Evolutionary conservation across 345 rosid species (phyloP).

Genomic region (Camelina neglecta): DNA sequence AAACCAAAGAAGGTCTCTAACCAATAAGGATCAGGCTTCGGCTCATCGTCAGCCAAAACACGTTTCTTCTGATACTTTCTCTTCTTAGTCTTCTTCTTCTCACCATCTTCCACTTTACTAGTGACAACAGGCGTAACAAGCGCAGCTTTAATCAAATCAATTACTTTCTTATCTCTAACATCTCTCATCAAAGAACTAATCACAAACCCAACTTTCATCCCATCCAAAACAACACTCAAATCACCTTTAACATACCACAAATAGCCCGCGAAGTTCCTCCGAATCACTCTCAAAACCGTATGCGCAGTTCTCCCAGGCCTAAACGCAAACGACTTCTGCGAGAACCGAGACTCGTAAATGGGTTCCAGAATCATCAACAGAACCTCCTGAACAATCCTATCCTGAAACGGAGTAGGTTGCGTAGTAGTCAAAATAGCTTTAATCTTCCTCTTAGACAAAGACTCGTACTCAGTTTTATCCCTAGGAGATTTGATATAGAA

Average conservation of each 20-base stretch:
- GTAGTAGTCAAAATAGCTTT: conserved; percentile 86
- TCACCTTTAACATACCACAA: conserved; percentile 95
- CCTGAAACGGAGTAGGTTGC: conserved; percentile 88
- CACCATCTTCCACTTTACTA: conserved; percentile 54
- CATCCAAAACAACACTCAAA: conserved; percentile 89
- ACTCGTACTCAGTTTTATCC: conserved; percentile 84
- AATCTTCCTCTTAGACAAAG: conserved; percentile 93
- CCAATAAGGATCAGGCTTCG: conserved; percentile 99
- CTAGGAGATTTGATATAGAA: conserved; percentile 86
- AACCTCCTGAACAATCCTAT: conserved; percentile 93
- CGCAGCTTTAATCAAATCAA: conserved; percentile 82
- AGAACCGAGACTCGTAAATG: conserved; percentile 79
- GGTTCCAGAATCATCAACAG: conserved; percentile 89
- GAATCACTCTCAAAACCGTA: conserved; percentile 81
- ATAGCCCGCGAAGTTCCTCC: conserved; percentile 89
- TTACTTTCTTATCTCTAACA: conserved; percentile 91
- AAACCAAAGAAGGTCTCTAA: conserved; percentile 91
- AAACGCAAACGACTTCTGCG: conserved; percentile 85
- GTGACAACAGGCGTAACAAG: conserved; percentile 84
- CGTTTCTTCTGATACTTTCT: conserved; percentile 93
- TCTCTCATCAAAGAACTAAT: conserved; percentile 90
- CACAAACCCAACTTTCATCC: conserved; percentile 84
- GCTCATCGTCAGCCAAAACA: conserved; percentile 96
- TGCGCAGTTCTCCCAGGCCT: conserved; percentile 94
- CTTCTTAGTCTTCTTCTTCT: conserved; percentile 82